Percentiles rank a stretch among this genome's conserved stretches.
Conservation (phyloP, 495 filamentous ascomycete species). For the Podospora pseudocomata region DNA sequence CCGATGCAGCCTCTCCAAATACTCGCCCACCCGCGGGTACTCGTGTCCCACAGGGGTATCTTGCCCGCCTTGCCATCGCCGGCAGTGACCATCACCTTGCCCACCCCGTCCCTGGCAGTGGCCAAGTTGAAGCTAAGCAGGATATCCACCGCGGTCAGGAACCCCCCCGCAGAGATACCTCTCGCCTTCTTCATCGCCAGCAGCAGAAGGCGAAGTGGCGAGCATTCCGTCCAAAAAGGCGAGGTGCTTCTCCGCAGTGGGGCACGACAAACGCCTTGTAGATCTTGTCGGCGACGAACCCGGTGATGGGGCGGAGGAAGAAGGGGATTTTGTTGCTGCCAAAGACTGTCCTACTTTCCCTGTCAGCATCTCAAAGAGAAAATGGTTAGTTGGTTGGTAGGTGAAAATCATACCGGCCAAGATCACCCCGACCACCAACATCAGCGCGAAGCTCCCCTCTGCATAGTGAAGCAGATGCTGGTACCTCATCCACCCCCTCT, state of each 20-base stretch:
- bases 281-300: conserved; percentile 59
- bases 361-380: too few species aligned
- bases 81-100: too few species aligned
- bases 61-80: not conserved
- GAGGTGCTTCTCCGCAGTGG: conserved; percentile 62
- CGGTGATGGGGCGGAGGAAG: conserved; percentile 77
- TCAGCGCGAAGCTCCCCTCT: conserved; percentile 49
- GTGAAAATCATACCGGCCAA: conserved; percentile 18
- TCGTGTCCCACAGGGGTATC: not conserved
- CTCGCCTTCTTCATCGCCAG: not conserved
- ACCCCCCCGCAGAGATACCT: conserved; percentile 65
- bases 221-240: conserved; percentile 71
- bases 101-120: too few species aligned
- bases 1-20: not conserved
- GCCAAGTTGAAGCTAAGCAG: conserved; percentile 58
- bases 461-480: conserved; percentile 78
- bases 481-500: conserved; percentile 66
- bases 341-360: too few species aligned
- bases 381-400: too few species aligned
- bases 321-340: conserved; percentile 57
- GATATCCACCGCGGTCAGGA: conserved; percentile 77
- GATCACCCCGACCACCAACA: conserved; percentile 19
- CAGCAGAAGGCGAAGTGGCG: conserved; percentile 41
- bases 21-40: not conserved
- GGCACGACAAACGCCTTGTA: conserved; percentile 57